phyloP scores from a whole-genome alignment of 352 stramenopile genomes.

The Phytophthora litchii region DNA sequence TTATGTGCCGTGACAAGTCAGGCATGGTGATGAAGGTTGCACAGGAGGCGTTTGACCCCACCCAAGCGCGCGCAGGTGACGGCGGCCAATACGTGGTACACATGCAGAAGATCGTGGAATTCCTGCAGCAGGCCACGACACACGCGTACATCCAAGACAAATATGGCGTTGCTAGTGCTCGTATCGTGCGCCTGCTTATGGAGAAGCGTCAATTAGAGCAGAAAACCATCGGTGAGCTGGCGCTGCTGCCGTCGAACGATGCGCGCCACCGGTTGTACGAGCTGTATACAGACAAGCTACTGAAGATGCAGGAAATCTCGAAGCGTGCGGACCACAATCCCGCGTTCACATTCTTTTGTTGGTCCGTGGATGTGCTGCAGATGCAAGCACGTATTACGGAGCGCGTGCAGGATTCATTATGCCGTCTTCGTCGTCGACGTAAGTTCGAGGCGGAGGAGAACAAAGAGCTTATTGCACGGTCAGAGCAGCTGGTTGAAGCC shows the following conservation, averaged over 20 bases:
- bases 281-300: conserved; percentile 73
- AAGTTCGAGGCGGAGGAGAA: conserved; percentile 84
- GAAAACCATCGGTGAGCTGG: conserved; percentile 84
- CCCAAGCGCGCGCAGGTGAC: conserved; percentile 62
- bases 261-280: conserved; percentile 82
- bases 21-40: conserved; percentile 88
- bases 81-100: conserved; percentile 90
- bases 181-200: conserved; percentile 85
- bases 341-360: conserved; percentile 89
- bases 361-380: conserved; percentile 76
- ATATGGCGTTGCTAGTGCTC: conserved; percentile 79
- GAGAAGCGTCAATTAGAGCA: conserved; percentile 89
- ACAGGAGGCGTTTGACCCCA: conserved; percentile 70
- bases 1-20: conserved; percentile 90
- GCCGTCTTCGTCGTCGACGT: conserved; percentile 67
- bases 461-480: conserved; percentile 89
- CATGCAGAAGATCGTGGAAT: conserved; percentile 89
- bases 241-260: conserved; percentile 84
- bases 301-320: conserved; percentile 87
- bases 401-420: conserved; percentile 75
- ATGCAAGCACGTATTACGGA: conserved; percentile 70
- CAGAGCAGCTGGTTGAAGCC: conserved; percentile 84
- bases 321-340: conserved; percentile 90
- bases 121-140: conserved; percentile 76
- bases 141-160: conserved; percentile 86